Evolutionary conservation across 257 asterid species (phyloP).

Genomic region (Solanum medicagineum): DNA sequence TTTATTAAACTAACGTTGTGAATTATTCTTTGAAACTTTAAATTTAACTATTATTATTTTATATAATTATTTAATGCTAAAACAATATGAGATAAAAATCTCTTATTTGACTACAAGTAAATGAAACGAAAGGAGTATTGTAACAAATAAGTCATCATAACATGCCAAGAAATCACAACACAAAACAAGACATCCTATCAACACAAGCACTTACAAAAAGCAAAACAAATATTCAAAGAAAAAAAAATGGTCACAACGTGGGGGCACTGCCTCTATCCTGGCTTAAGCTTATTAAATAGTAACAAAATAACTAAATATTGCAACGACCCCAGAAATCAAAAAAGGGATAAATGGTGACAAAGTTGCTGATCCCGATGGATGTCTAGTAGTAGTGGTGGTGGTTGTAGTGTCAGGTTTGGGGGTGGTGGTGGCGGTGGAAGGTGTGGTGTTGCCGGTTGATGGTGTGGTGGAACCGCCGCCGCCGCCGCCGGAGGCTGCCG

Average conservation of each 20-base stretch:
- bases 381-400: constrained; percentile 4
- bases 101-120: not conserved
- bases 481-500: constrained; percentile 2
- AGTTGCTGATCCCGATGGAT: not conserved
- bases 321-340: not conserved
- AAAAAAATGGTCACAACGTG: not conserved
- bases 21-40: not conserved
- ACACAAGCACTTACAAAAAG: not conserved
- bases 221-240: not conserved
- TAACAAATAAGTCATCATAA: not conserved
- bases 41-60: not conserved
- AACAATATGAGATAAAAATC: not conserved
- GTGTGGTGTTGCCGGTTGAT: not conserved
- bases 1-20: not conserved
- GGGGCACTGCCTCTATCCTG: constrained; percentile 36
- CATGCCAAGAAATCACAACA: not conserved
- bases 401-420: not conserved
- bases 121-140: not conserved
- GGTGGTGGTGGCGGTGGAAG: not conserved
- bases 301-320: not conserved
- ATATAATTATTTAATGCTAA: not conserved
- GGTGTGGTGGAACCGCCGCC: constrained; percentile 2
- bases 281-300: not conserved
- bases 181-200: not conserved
- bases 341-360: not conserved